These are phyloP conservation scores for Durio zibethinus DNA, from an alignment of 345 rosid species.

Conservation along the genomic window DNA sequence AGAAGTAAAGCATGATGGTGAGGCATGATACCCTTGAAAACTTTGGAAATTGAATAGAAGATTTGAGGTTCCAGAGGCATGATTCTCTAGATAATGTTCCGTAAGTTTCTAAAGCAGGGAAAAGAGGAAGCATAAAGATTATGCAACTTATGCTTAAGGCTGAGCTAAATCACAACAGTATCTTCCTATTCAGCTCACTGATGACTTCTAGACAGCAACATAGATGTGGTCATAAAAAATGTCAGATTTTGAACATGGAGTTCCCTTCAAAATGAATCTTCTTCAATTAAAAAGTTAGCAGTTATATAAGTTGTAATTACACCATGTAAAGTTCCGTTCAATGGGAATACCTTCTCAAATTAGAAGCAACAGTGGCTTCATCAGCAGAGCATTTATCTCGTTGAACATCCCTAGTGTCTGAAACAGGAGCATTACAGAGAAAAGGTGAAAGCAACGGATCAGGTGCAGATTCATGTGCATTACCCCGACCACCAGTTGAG, in stretches of 20 bases:
- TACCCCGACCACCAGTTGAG: slow-evolving; percentile 27
- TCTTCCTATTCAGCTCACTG: background rate
- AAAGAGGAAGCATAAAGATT: background rate
- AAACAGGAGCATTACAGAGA: slow-evolving; percentile 24
- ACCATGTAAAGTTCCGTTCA: background rate
- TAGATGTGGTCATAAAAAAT: background rate
- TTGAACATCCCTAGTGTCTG: slow-evolving; percentile 22
- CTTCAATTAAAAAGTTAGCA: background rate
- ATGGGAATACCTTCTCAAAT: slow-evolving; percentile 37
- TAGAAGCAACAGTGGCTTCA: slow-evolving; percentile 13
- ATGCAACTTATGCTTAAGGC: background rate
- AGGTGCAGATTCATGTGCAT: slow-evolving; percentile 19
- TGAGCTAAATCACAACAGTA: background rate
- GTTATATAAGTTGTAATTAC: background rate
- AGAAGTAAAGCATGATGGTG: background rate
- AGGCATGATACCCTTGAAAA: background rate
- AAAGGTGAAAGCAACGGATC: slow-evolving; percentile 49
- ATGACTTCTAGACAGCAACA: background rate
- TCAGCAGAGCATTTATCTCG: slow-evolving; percentile 22
- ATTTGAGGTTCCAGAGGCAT: background rate
- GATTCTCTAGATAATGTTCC: background rate
- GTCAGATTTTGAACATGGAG: background rate
- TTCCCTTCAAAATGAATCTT: background rate
- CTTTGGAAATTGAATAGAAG: background rate
- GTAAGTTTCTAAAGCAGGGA: background rate